phyloP scores from a whole-genome alignment of 441 rosid genomes.

The Gossypium aridum region DNA sequence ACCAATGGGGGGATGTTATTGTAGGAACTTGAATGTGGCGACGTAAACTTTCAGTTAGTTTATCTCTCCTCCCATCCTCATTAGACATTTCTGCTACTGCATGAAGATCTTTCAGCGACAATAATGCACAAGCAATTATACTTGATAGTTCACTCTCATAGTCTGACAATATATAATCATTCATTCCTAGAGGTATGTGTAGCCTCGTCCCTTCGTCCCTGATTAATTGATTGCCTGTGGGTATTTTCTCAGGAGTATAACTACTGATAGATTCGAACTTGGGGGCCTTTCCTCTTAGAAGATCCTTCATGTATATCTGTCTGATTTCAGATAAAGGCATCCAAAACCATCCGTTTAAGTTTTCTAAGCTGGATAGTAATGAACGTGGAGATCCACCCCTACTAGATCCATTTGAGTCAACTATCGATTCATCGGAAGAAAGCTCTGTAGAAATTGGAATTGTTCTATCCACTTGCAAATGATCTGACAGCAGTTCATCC shows the following conservation, averaged over 20 bases:
- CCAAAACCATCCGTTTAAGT: constrained; percentile 75
- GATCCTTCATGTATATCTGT: constrained; percentile 40
- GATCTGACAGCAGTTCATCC: constrained; percentile 22
- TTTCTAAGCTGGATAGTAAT: constrained; percentile 34
- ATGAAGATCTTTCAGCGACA: constrained; percentile 41
- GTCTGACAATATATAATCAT: constrained; percentile 61
- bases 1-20: constrained; percentile 41
- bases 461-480: constrained; percentile 33
- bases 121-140: constrained; percentile 83
- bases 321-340: constrained; percentile 66
- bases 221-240: constrained; percentile 45
- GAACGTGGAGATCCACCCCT: constrained; percentile 26
- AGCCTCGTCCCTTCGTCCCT: constrained; percentile 76
- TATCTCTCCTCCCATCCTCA: constrained; percentile 30
- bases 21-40: constrained; percentile 32
- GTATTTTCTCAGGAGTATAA: constrained; percentile 34
- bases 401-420: constrained; percentile 21
- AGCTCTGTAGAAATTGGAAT: constrained; percentile 28
- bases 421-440: constrained; percentile 16
- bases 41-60: constrained; percentile 27
- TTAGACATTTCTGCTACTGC: constrained; percentile 21
- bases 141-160: constrained; percentile 92
- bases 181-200: constrained; percentile 60
- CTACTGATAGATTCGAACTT: constrained; percentile 40
- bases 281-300: constrained; percentile 54